Base-by-base conservation (phyloP, 177 flowering plant genomes). In the Vitis hybrid region DNA sequence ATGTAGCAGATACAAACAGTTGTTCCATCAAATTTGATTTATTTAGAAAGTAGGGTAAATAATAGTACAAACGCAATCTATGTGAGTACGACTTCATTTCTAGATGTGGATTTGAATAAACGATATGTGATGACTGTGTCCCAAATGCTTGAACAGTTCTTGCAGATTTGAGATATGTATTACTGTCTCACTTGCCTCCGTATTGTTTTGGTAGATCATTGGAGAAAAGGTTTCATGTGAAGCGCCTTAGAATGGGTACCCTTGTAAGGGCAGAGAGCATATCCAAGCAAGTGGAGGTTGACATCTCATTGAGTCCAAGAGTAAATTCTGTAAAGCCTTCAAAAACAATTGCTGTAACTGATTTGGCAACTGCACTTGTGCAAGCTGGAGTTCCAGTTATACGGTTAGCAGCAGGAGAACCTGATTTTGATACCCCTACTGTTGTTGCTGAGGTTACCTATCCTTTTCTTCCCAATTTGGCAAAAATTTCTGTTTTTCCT, bases 301-400 rank as follows among this genome's bases (percentile, higher is more conserved):
- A 92, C 67, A 76, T 76, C 34, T 78, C 92, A 16, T 61, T 92
- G 59, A 92, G 97, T 72, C 98, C 97, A 14, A 81, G 95, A 74
- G 98, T 93, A 1, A 89, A 91, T 69, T 83, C 97, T 22, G 86
- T 95, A 11, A 91, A 87, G 75, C 98, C 97, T 57, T 95, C 99
- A 22, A 95, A 89, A 76, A 95, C 98, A 0, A 85, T 93, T 67
- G 93, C 85, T 50, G 89, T 93, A 70, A 89, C 90, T 26, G 98
- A 95, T 72, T 94, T 87, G 18, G 99, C 99, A n/a, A 87, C 92
- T 64, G 91, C 99, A 18, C 97, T 95, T 62, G 86, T 75, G 50
- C 90, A 87, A 84, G 91, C 97, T 60, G 97, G 99, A 31, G 90
- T 91, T 16, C 97, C 98, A 61, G 93, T 95, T 54, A 93, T 95